Evolutionary conservation across 2,329 filamentous ascomycete genomes (phyloP).

Genomic region (Zalaria sp.): DNA sequence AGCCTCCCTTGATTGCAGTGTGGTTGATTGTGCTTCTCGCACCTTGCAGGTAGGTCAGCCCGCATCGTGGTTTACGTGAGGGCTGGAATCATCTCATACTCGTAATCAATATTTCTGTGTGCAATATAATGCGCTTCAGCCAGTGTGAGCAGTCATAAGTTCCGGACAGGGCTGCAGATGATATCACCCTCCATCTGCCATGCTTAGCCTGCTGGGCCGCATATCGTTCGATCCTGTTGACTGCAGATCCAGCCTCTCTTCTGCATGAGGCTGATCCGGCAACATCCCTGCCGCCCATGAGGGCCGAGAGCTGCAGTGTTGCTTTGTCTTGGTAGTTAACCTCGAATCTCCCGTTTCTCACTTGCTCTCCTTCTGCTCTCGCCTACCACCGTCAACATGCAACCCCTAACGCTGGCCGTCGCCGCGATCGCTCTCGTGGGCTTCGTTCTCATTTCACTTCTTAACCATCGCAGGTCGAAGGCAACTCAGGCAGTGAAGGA

Average conservation of each 20-base stretch:
- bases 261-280: neutral
- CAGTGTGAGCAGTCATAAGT: neutral
- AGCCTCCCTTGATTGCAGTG: too few species aligned
- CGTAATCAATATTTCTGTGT: too few species aligned
- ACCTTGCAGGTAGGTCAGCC: too few species aligned
- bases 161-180: neutral
- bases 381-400: slow-evolving; percentile 16
- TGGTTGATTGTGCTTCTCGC: too few species aligned
- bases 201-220: neutral
- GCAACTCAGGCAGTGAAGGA: slow-evolving; percentile 18
- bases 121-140: too few species aligned
- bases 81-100: too few species aligned
- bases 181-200: neutral
- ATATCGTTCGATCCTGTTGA: neutral
- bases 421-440: slow-evolving; percentile 22
- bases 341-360: slow-evolving; percentile 2
- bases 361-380: neutral
- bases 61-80: too few species aligned
- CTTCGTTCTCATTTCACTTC: slow-evolving; percentile 19
- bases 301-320: neutral
- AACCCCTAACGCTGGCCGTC: slow-evolving; percentile 24
- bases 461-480: slow-evolving; percentile 21
- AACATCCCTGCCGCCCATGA: neutral
- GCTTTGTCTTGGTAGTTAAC: slow-evolving; percentile 2
- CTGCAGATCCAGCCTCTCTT: neutral